phyloP scores from a whole-genome alignment of 2,329 filamentous ascomycete species.

The Teratosphaeria epicoccoides region DNA sequence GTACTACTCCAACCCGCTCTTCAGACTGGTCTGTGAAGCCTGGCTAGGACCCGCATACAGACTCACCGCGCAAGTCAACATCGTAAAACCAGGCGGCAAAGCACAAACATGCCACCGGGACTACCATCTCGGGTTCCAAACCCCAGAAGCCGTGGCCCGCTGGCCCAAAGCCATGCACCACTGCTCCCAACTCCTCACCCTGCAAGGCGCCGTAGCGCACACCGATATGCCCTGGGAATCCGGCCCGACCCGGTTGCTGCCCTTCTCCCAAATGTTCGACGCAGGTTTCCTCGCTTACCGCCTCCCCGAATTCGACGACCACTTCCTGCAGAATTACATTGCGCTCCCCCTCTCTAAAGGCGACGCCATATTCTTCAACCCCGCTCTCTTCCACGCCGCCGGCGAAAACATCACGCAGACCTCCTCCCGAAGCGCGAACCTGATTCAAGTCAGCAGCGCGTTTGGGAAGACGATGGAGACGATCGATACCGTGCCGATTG shows the following conservation, averaged over 20 bases:
- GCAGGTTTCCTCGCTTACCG: slow-evolving; percentile 51
- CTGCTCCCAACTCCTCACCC: slow-evolving; percentile 47
- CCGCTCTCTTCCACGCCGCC: slow-evolving; percentile 52
- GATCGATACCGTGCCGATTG: slow-evolving; percentile 42
- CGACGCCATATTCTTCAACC: slow-evolving; percentile 55
- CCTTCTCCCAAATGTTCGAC: slow-evolving; percentile 49
- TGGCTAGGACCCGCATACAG: slow-evolving; percentile 53
- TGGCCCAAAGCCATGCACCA: slow-evolving; percentile 46
- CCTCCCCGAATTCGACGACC: slow-evolving; percentile 41
- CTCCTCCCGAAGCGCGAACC: slow-evolving; percentile 48
- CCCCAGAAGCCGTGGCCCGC: slow-evolving; percentile 32
- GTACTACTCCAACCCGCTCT: slow-evolving; percentile 53
- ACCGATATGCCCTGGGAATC: slow-evolving; percentile 48
- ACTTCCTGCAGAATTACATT: slow-evolving; percentile 45
- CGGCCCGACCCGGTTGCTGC: slow-evolving; percentile 51
- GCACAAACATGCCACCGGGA: slow-evolving; percentile 51
- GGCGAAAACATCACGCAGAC: slow-evolving; percentile 44
- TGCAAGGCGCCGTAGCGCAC: slow-evolving; percentile 55
- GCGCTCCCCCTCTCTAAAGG: slow-evolving; percentile 43
- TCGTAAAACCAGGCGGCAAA: slow-evolving; percentile 48
- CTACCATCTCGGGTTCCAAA: slow-evolving; percentile 56
- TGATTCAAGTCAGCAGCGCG: slow-evolving; percentile 51
- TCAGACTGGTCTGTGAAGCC: slow-evolving; percentile 41
- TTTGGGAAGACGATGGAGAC: slow-evolving; percentile 56
- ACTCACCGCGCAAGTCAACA: slow-evolving; percentile 52